Conservation (phyloP, 2,329 filamentous ascomycete genomes). For the Cryphonectria carpinicola region DNA sequence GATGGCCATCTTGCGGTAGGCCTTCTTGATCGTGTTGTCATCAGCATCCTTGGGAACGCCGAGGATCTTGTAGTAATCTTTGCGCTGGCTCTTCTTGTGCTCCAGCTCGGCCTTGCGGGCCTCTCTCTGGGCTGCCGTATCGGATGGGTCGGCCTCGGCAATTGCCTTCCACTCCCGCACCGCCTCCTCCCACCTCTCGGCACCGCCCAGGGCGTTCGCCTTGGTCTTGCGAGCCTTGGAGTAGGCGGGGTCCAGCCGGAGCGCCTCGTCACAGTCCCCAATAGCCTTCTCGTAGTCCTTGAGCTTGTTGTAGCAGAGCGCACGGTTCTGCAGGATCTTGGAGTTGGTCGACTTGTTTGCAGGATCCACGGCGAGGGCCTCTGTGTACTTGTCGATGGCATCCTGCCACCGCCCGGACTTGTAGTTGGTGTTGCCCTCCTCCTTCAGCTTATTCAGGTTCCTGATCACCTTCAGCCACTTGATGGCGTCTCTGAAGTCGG, state of each 20-base stretch:
- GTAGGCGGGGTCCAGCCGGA: constrained; percentile 82
- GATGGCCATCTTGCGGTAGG: constrained; percentile 93
- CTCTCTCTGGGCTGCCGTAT: constrained; percentile 80
- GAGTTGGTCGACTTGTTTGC: constrained; percentile 90
- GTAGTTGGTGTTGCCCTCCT: constrained; percentile 89
- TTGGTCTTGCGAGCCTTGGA: constrained; percentile 91
- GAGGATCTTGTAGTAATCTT: constrained; percentile 99
- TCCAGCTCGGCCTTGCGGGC: constrained; percentile 90
- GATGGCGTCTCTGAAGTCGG: constrained; percentile 86
- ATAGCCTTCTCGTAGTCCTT: constrained; percentile 85
- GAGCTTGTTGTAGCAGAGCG: constrained; percentile 79
- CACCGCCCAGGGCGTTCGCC: constrained; percentile 84
- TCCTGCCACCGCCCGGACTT: constrained; percentile 80
- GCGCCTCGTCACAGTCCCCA: constrained; percentile 81
- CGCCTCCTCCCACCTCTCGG: constrained; percentile 90
- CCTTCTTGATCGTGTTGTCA: constrained; percentile 90
- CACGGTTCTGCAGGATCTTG: constrained; percentile 92
- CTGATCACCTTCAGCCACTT: constrained; percentile 89
- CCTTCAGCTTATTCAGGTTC: constrained; percentile 90
- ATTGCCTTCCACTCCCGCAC: constrained; percentile 87
- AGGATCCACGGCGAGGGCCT: constrained; percentile 84
- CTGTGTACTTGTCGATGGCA: constrained; percentile 82
- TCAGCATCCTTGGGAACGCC: constrained; percentile 83
- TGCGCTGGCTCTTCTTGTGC: constrained; percentile 92
- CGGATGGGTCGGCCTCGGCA: constrained; percentile 79